A percentile compares a stretch with the other conserved stretches of the same genome.
Evolutionary conservation across 73 alveolate genomes (phyloP).

Genomic region (Stentor coeruleus): DNA sequence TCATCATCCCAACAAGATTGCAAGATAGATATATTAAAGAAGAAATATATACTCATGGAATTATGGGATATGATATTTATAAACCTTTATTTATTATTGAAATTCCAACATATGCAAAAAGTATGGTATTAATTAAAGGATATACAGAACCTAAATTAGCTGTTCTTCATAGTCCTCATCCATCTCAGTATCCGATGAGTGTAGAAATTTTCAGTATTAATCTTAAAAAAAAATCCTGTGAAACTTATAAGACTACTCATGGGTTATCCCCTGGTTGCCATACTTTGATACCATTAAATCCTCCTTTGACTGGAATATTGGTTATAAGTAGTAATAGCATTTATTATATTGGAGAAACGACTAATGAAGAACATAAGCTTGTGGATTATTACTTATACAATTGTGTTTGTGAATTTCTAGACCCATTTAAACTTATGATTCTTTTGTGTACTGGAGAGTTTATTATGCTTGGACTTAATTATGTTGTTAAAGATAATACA

Average conservation of each 20-base stretch:
- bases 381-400: neutral
- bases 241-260: neutral
- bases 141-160: neutral
- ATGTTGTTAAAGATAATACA: neutral
- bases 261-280: neutral
- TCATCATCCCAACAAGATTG: neutral
- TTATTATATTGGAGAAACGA: neutral
- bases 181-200: neutral
- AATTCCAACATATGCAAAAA: neutral
- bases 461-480: neutral
- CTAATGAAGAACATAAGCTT: neutral
- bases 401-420: neutral
- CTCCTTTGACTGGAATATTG: constrained; percentile 13
- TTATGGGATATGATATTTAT: neutral
- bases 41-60: neutral
- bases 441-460: neutral
- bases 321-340: neutral
- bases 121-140: constrained; percentile 12
- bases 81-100: neutral
- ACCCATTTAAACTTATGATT: neutral
- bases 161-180: constrained; percentile 11
- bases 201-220: constrained; percentile 9
- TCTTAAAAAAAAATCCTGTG: neutral
- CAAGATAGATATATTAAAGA: neutral
- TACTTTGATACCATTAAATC: neutral